Base-by-base conservation (phyloP, 2,329 filamentous ascomycete species). In the Penicillium thymicola region DNA sequence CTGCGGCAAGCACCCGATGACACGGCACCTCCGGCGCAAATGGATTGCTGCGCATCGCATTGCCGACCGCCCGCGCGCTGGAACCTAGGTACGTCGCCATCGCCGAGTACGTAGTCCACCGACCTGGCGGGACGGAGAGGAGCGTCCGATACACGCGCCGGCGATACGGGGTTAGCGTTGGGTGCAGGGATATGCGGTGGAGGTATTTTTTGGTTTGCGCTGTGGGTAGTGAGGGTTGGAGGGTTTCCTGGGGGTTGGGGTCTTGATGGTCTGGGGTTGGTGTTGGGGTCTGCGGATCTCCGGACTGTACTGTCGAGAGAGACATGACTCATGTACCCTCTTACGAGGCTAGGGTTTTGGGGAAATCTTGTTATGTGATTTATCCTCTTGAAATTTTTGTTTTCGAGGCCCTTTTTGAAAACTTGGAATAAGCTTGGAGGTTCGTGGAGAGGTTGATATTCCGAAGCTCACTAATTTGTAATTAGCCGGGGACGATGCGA, bases 1-100 rank as follows among this genome's bases (percentile, higher is more conserved):
- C 87, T 40, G 85, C 87, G 6, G 89, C 89, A 45, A 95, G 83
- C 23, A 93, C 88, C 10, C 91, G 82, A 73, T 95, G 90, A 64
- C 90, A 95, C 1, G 90, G 91, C 5, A 93, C 88, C 34, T 84
- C 81, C 0, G 91, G 90, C 14, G 91, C 90, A 66, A 93, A 95
- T 0, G 90, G 90, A 70, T 96, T 96, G 36, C 75, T 78, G 18
- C 88, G 82, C 68, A 95, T 79, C 2, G 89, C 89, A 57, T 89
- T 90, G 16, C 90, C 90, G 5, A 94, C 84, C 0, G 90, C 90
- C 41, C 90, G 81, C 2, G 90, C 88, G 4, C 88, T 90, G 23
- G 89, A 90, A 11, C 78, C 72, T 16, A 93, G 80, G 56, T 88
- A 82, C 9, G 79, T 79, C 0, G 91, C 85, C 51, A 96, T 78